Conservation (phyloP, 805 yeast genomes). For the Ogataea pini region DNA sequence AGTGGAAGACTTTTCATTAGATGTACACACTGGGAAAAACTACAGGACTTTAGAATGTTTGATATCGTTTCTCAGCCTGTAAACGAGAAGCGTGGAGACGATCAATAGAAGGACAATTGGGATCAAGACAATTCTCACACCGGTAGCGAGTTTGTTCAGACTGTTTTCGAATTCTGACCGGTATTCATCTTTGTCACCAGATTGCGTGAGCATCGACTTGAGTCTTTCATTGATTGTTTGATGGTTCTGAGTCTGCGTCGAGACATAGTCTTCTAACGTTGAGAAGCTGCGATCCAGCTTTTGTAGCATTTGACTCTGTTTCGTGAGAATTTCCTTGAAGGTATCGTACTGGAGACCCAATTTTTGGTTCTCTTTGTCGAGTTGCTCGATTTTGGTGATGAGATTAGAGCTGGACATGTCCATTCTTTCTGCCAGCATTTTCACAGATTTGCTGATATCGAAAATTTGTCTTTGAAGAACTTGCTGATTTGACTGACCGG, state of each 20-base stretch:
- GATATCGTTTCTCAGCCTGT: slow-evolving; percentile 60
- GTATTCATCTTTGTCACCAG: slow-evolving; percentile 7
- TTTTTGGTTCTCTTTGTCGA: slow-evolving; percentile 14
- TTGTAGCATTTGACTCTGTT: slow-evolving; percentile 22
- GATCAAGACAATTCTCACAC: slow-evolving; percentile 31
- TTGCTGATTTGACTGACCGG: slow-evolving; percentile 10
- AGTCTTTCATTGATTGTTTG: slow-evolving; percentile 19
- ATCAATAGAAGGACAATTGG: slow-evolving; percentile 43
- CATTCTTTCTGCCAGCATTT: slow-evolving; percentile 14
- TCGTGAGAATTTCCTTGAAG: slow-evolving; percentile 8
- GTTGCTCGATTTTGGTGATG: slow-evolving; percentile 7
- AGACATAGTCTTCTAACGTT: slow-evolving; percentile 17
- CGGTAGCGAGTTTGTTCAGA: slow-evolving; percentile 18
- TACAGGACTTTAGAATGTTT: slow-evolving; percentile 60
- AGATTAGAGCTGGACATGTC: slow-evolving; percentile 8
- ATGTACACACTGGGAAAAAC: slow-evolving; percentile 9
- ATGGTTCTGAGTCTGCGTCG: slow-evolving; percentile 24
- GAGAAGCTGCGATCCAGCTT: slow-evolving; percentile 18
- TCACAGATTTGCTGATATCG: slow-evolving; percentile 23
- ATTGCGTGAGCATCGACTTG: slow-evolving; percentile 14
- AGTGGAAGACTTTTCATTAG: neutral
- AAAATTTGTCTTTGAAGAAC: slow-evolving; percentile 24
- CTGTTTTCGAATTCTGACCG: slow-evolving; percentile 22
- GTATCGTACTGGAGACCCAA: slow-evolving; percentile 19
- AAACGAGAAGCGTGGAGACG: slow-evolving; percentile 47